These are phyloP conservation scores for Mucor racemosus DNA, from an alignment of 371 early-diverging fungal genomes.

Conservation along the genomic window DNA sequence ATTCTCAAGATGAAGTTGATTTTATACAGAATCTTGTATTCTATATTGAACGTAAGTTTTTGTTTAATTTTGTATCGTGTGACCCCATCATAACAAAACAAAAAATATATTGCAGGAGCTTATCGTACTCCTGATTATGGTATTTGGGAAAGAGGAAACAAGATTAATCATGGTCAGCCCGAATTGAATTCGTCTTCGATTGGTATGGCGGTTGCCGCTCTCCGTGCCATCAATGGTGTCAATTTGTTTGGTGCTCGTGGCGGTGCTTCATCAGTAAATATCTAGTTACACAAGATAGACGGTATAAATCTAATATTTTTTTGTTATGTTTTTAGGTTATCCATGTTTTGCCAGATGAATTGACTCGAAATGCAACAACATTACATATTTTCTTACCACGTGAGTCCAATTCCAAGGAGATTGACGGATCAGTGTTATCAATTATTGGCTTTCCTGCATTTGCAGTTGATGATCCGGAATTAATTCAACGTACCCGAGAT, in stretches of 20 bases:
- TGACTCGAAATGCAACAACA: conserved; percentile 82
- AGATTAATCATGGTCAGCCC: conserved; percentile 87
- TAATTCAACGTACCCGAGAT: conserved; percentile 67
- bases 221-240: conserved; percentile 86
- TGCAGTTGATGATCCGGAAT: conserved; percentile 73
- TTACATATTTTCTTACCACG: conserved; percentile 83
- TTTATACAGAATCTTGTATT: conserved; percentile 92
- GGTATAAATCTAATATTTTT: conserved; percentile 1
- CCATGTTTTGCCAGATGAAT: conserved; percentile 85
- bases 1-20: conserved; percentile 87
- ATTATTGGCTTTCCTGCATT: conserved; percentile 91
- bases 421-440: conserved; percentile 84
- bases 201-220: conserved; percentile 90
- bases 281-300: conserved; percentile 7
- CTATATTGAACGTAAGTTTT: conserved; percentile 78
- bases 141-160: conserved; percentile 93
- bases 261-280: conserved; percentile 64
- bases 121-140: conserved; percentile 89
- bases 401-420: conserved; percentile 88
- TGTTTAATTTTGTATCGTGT: neutral
- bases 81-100: neutral
- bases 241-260: conserved; percentile 87
- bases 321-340: conserved; percentile 57
- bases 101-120: conserved; percentile 34
- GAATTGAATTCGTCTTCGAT: conserved; percentile 89